phyloP scores from a whole-genome alignment of 1,284 basidiomycete genomes.

The Nidula niveotomentosa region DNA sequence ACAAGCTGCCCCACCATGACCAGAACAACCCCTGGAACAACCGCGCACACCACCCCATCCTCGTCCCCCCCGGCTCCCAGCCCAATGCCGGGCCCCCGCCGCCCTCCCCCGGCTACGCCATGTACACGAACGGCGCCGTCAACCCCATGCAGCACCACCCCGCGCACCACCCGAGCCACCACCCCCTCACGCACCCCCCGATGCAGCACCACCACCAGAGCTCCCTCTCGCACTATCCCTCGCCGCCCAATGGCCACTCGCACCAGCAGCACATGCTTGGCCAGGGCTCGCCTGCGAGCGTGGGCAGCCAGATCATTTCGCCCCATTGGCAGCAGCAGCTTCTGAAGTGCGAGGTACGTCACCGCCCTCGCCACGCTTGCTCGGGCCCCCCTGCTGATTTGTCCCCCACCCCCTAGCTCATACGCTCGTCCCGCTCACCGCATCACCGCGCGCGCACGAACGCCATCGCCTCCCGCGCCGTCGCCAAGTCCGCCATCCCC shows the following conservation, averaged over 20 bases:
- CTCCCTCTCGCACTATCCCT: slow-evolving; percentile 72
- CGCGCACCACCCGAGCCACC: slow-evolving; percentile 53
- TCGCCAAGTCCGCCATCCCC: slow-evolving; percentile 77
- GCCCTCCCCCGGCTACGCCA: slow-evolving; percentile 66
- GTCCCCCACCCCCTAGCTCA: slow-evolving; percentile 48
- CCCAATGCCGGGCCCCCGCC: slow-evolving; percentile 55
- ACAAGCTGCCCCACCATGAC: slow-evolving; percentile 74
- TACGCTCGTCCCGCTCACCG: slow-evolving; percentile 72
- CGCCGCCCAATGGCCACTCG: slow-evolving; percentile 64
- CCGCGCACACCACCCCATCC: slow-evolving; percentile 52
- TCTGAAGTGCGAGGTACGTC: slow-evolving; percentile 74
- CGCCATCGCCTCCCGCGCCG: slow-evolving; percentile 76
- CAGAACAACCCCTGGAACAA: slow-evolving; percentile 64
- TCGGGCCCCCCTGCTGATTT: slow-evolving; percentile 8
- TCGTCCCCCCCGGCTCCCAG: slow-evolving; percentile 52
- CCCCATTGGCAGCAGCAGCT: slow-evolving; percentile 82
- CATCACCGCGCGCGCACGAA: slow-evolving; percentile 80
- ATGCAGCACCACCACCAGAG: slow-evolving; percentile 76
- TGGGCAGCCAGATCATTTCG: slow-evolving; percentile 58
- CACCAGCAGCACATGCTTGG: slow-evolving; percentile 54
- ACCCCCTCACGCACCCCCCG: slow-evolving; percentile 53
- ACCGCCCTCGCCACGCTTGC: too few species aligned
- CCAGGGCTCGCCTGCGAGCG: slow-evolving; percentile 66
- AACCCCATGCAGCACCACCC: slow-evolving; percentile 36
- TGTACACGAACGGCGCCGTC: slow-evolving; percentile 69